phyloP scores from a whole-genome alignment of 805 yeast genomes.

The Saturnispora bothae region DNA sequence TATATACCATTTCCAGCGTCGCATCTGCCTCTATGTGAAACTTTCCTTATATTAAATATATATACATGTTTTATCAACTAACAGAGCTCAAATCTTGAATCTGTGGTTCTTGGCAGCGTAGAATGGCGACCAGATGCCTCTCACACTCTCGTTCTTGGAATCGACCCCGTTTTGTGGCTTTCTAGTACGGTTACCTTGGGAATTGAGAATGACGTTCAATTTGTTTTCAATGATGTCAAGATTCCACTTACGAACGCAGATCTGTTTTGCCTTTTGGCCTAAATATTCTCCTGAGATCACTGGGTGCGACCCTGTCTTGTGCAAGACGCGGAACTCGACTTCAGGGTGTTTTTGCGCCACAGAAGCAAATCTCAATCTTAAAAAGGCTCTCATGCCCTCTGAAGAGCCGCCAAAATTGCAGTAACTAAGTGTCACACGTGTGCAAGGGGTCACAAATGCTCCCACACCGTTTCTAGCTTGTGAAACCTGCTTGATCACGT shows the following conservation, averaged over 20 bases:
- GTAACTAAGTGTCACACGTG: constrained; percentile 62
- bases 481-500: constrained; percentile 48
- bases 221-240: constrained; percentile 53
- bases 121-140: constrained; percentile 98
- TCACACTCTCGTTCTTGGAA: constrained; percentile 69
- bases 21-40: background rate
- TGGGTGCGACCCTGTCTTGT: constrained; percentile 74
- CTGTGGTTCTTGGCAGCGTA: constrained; percentile 51
- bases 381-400: constrained; percentile 60
- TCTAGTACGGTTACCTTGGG: constrained; percentile 53
- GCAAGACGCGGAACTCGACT: constrained; percentile 60
- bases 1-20: too few relatives aligned
- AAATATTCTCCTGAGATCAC: constrained; percentile 48
- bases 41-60: background rate
- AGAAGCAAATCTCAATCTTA: constrained; percentile 39
- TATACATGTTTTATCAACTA: background rate
- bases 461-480: constrained; percentile 68
- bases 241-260: constrained; percentile 70
- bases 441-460: constrained; percentile 65
- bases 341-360: constrained; percentile 54
- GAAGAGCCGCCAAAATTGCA: constrained; percentile 98
- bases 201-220: constrained; percentile 49
- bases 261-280: constrained; percentile 26
- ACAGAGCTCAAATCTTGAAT: constrained; percentile 31
- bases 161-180: constrained; percentile 70